Evolutionary conservation across 2,329 filamentous ascomycete species (phyloP), one percentile per base, ranked within the genome.

Genomic region (Arthrobotrys megalospora): DNA sequence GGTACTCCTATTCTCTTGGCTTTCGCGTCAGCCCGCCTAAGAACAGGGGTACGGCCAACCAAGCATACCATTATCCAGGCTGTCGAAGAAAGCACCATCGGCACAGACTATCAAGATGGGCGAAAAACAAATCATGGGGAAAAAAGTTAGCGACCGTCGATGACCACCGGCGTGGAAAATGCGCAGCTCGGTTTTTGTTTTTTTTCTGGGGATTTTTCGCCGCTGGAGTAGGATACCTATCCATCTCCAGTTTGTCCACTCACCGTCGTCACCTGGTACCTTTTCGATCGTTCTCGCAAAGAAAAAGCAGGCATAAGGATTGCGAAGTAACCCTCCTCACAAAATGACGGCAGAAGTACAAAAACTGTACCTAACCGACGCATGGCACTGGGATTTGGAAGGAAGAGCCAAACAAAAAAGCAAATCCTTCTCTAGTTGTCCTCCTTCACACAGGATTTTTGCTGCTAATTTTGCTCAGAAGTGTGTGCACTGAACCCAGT

Each of bases 351-450:
- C 36, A 67, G 38, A 63, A 38, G 62, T 78, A 78, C 73, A 76
- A 71, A 71, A 52, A 43, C 50, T 77, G 65, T 58, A 62, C 62
- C 75, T 78, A 78, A 52, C 67, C 67, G 75, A 78, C 53, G 67
- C 67, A 78, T 78, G 75, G 75, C 67, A 41, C 62, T 78, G 62
- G 66, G 67, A 78, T 78, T 78, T 78, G 75, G 75, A 78, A 78
- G 60, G 67, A 78, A 71, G 53, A 64, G 60, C 24, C 34, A 64
- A 52, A 6, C n/a, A 45, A 68, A 77, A 77, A 77, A 77, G 72
- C 72, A 77, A 77, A 48, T 45, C 36, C 63, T 43, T 19, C 52
- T 34, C 28, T 41, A 48, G 63, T 65, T 62, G 47, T 24, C 45
- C 43, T 50, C 64, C 55, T 62, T 55, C 66, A 45, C 72, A 76